A percentile compares a stretch with the other conserved stretches of the same genome.
Evolutionary conservation across 192 early-diverging fungal genomes (phyloP).

Genomic region (Pecoramyces ruminantium): DNA sequence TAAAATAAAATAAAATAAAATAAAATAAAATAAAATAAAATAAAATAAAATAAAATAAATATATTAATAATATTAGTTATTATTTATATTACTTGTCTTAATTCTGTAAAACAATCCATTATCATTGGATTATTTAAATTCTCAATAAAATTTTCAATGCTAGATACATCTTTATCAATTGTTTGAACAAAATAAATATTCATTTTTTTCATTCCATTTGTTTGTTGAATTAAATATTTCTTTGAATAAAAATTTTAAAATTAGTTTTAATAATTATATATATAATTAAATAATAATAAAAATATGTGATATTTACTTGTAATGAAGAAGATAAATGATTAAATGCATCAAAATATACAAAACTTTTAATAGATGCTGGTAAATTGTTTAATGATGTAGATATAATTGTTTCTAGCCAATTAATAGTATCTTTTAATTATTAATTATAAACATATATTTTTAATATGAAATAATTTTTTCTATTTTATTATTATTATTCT

Average conservation of each 20-base stretch:
- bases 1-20: no score
- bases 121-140: slow-evolving; percentile 47
- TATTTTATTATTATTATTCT: no score
- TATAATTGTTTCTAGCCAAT: slow-evolving; percentile 47
- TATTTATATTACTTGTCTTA: slow-evolving; percentile 71
- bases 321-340: slow-evolving; percentile 47
- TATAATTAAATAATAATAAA: no score
- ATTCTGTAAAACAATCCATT: slow-evolving; percentile 45
- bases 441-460: not conserved
- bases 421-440: slow-evolving; percentile 41
- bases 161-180: slow-evolving; percentile 51
- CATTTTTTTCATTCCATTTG: slow-evolving; percentile 9
- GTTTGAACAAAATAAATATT: slow-evolving; percentile 34
- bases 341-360: slow-evolving; percentile 57
- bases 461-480: no score
- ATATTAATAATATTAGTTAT: no score
- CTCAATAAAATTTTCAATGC: slow-evolving; percentile 52
- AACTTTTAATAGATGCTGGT: slow-evolving; percentile 38
- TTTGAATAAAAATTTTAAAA: slow-evolving; percentile 18
- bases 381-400: slow-evolving; percentile 49
- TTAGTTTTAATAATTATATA: not conserved
- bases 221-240: slow-evolving; percentile 15
- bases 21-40: no score
- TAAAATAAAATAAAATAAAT: no score
- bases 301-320: slow-evolving; percentile 24